Evolutionary conservation across 495 filamentous ascomycete species (phyloP), one percentile per base, ranked within the genome.

Genomic region (Aspergillus bridgeri): DNA sequence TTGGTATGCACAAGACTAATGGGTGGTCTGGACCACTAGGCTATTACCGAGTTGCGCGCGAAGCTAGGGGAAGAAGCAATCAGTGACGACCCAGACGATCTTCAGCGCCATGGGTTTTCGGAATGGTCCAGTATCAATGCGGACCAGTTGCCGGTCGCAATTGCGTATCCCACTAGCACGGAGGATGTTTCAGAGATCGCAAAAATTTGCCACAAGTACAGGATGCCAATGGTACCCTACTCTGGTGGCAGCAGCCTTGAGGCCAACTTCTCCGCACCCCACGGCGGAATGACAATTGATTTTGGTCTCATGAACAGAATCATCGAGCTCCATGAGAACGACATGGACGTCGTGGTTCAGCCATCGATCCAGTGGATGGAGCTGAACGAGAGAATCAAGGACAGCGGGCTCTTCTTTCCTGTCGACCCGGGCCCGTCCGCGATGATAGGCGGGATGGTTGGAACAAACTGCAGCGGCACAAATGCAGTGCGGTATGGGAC

Each of bases 361-460:
- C 92, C 92, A 3, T 86, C 85, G 9, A 89, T 97, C 42, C 85
- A 86, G n/a, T 97, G 91, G 91, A 91, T 93, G 84, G 82, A 87
- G 46, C 73, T 97, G 48, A 96, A 96, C 66, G 83, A 88, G 57
- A 74, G 89, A 64, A 82, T 97, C 54, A 86, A 86, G 67, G 76
- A 81, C 45, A 84, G 79, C 19, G 90, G 89, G 2, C 83, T 96
- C 15, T 96, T 96, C 75, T 95, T 97, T 69, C 92, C 92, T 0
- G 83, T 92, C 17, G 91, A 95, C 64, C 91, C 91, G 18, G 89
- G 81, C 21, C 83, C 79, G 62, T 79, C 81, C 15, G 81, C 75
- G 3, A 89, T 89, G 85, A 96, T 98, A 60, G 93, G 93, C 42
- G 93, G 93, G 43, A 98, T 98, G 93, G 85, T 97, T 13, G 92